Conservation (phyloP, 768 basidiomycete genomes). For the Auricularia sp. region DNA sequence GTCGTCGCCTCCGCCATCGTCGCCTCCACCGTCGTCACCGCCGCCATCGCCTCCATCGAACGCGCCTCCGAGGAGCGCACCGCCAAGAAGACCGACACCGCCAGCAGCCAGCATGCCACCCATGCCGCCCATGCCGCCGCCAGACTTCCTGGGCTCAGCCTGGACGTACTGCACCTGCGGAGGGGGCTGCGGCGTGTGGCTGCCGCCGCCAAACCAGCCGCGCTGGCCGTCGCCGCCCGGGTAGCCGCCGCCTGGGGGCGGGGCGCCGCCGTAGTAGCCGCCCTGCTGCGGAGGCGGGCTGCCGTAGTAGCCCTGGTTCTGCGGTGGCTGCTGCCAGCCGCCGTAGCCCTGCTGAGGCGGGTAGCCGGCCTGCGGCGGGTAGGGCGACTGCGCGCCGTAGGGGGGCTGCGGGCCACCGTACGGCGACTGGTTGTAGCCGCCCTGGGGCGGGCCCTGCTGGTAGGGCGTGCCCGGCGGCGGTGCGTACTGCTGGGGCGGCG, state of each 20-base stretch:
- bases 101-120: constrained; percentile 28
- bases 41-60: constrained; percentile 23
- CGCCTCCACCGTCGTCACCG: background rate
- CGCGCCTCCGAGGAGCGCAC: constrained; percentile 42
- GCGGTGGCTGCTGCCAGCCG: background rate
- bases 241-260: background rate
- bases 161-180: constrained; percentile 23
- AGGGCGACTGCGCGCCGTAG: background rate
- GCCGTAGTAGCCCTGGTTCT: constrained; percentile 10
- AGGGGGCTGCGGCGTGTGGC: constrained; percentile 23
- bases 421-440: too few species aligned
- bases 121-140: constrained; percentile 28
- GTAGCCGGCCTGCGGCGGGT: background rate
- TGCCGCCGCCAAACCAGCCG: constrained; percentile 26
- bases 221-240: constrained; percentile 1
- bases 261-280: constrained; percentile 10
- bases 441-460: constrained; percentile 8
- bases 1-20: constrained; percentile 2
- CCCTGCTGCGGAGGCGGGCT: constrained; percentile 12
- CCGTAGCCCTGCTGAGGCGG: constrained; percentile 8
- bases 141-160: constrained; percentile 34
- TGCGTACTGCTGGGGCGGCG: constrained; percentile 29
- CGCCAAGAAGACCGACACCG: constrained; percentile 59
- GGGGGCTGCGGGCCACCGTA: background rate
- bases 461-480: constrained; percentile 29